These are phyloP conservation scores for Hypocreales sp. DNA, from an alignment of 2,329 filamentous ascomycete species.

Conservation along the genomic window DNA sequence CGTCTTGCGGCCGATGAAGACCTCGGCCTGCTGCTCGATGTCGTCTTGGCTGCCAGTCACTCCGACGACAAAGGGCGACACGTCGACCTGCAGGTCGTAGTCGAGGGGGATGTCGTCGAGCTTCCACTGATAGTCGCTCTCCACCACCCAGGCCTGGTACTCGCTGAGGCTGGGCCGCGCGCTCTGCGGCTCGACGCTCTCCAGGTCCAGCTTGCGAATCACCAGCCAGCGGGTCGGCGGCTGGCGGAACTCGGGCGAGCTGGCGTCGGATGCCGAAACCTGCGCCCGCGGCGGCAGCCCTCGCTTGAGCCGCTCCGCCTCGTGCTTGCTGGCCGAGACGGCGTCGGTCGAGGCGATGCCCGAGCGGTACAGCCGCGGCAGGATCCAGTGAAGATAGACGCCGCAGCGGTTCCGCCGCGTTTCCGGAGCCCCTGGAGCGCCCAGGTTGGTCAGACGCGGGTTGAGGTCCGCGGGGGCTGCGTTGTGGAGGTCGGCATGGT, in stretches of 20 bases:
- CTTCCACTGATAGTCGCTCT: constrained; percentile 18
- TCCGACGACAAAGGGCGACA: constrained; percentile 20
- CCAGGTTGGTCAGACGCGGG: constrained; percentile 20
- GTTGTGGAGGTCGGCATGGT: constrained; percentile 20
- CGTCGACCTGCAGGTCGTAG: constrained; percentile 21
- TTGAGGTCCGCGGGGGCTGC: constrained; percentile 15
- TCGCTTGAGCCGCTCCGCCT: constrained; percentile 1
- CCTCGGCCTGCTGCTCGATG: constrained; percentile 22
- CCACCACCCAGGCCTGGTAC: constrained; percentile 19
- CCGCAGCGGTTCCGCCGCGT: constrained; percentile 15
- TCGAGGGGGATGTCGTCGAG: constrained; percentile 14
- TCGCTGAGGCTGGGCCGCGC: constrained; percentile 1
- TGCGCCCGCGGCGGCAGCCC: not conserved
- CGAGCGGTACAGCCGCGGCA: constrained; percentile 20
- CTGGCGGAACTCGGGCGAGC: constrained; percentile 5
- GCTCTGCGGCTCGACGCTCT: constrained; percentile 4
- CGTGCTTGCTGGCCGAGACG: constrained; percentile 1
- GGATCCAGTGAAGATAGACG: constrained; percentile 25
- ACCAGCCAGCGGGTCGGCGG: constrained; percentile 22
- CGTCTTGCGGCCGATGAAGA: constrained; percentile 22
- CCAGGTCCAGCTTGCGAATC: constrained; percentile 12
- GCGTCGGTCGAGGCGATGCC: constrained; percentile 7
- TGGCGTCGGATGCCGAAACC: not conserved
- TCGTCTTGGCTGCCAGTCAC: constrained; percentile 3
- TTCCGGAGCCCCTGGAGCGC: constrained; percentile 5